A percentile compares a stretch with the other conserved stretches of the same genome.
These are phyloP conservation scores for Fusarium setosum DNA, from an alignment of 2,329 filamentous ascomycete species.

Conservation along the genomic window DNA sequence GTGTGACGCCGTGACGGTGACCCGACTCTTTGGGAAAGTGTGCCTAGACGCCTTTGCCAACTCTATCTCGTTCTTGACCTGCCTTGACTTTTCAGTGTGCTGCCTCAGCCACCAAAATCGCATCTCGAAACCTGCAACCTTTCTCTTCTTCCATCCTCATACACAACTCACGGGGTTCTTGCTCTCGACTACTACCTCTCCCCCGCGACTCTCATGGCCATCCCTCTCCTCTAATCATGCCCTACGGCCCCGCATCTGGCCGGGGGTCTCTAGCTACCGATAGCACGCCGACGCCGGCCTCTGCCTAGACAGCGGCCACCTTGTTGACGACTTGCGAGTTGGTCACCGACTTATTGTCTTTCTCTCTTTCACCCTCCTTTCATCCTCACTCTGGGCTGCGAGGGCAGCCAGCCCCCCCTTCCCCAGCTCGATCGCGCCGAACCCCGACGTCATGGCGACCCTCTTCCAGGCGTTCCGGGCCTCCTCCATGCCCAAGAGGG, in stretches of 20 bases:
- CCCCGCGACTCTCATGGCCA: constrained; percentile 32
- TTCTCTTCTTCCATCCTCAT: not conserved
- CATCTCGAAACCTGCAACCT: constrained; percentile 2
- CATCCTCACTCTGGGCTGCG: constrained; percentile 18
- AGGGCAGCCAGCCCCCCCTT: constrained; percentile 30
- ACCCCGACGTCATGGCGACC: constrained; percentile 69
- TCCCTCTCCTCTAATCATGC: constrained; percentile 46
- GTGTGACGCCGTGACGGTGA: constrained; percentile 39
- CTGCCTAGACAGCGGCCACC: constrained; percentile 36
- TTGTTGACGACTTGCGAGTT: constrained; percentile 14
- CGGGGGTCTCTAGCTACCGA: constrained; percentile 48
- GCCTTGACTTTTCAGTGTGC: constrained; percentile 8
- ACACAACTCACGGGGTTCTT: not conserved
- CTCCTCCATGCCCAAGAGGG: constrained; percentile 86
- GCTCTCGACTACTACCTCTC: not conserved
- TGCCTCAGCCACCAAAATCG: constrained; percentile 12
- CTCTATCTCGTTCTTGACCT: constrained; percentile 21
- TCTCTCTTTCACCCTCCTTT: constrained; percentile 6
- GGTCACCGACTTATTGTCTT: constrained; percentile 10
- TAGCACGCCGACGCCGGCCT: constrained; percentile 44
- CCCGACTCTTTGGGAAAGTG: constrained; percentile 39
- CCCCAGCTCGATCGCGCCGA: constrained; percentile 12
- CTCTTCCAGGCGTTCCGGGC: constrained; percentile 74
- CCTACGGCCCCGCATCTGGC: constrained; percentile 48
- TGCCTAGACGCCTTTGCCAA: constrained; percentile 32